These are phyloP conservation scores for Acorus calamus DNA, from an alignment of 106 monocot genomes.

Conservation along the genomic window DNA sequence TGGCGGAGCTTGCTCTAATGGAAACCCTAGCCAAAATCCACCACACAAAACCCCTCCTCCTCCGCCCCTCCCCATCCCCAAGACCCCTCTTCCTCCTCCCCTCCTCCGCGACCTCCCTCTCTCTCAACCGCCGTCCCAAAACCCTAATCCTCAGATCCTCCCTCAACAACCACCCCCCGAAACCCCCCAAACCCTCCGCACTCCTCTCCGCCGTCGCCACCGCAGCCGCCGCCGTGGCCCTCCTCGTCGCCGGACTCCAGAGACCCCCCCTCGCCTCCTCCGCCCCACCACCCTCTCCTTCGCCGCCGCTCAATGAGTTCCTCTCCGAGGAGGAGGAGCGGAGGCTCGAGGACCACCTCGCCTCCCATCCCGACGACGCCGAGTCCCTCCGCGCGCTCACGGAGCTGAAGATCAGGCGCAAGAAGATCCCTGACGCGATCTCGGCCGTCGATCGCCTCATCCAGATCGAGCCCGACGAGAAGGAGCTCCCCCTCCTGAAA, in stretches of 20 bases:
- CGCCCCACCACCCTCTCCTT: not conserved
- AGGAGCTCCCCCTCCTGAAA: constrained; percentile 51
- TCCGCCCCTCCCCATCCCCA: no score
- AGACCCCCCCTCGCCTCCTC: not conserved
- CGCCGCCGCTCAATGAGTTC: constrained; percentile 1
- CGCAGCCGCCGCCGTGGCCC: constrained; percentile 5
- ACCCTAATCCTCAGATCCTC: not conserved
- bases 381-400: constrained; percentile 43
- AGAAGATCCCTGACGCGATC: constrained; percentile 45
- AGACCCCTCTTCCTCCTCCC: not conserved
- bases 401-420: constrained; percentile 44
- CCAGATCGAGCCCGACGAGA: constrained; percentile 41
- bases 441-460: constrained; percentile 44
- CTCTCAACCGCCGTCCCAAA: not conserved
- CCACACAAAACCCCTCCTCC: no score
- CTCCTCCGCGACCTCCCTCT: not conserved
- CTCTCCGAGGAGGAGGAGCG: constrained; percentile 24
- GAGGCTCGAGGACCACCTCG: constrained; percentile 34
- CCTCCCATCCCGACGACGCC: constrained; percentile 21
- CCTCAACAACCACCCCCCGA: not conserved
- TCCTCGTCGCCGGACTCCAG: constrained; percentile 17
- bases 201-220: constrained; percentile 13
- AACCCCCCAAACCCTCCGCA: not conserved
- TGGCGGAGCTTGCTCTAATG: no score
- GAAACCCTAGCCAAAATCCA: no score